These are phyloP conservation scores for Leucosporidium scottii DNA, from an alignment of 768 basidiomycete species.

Conservation along the genomic window DNA sequence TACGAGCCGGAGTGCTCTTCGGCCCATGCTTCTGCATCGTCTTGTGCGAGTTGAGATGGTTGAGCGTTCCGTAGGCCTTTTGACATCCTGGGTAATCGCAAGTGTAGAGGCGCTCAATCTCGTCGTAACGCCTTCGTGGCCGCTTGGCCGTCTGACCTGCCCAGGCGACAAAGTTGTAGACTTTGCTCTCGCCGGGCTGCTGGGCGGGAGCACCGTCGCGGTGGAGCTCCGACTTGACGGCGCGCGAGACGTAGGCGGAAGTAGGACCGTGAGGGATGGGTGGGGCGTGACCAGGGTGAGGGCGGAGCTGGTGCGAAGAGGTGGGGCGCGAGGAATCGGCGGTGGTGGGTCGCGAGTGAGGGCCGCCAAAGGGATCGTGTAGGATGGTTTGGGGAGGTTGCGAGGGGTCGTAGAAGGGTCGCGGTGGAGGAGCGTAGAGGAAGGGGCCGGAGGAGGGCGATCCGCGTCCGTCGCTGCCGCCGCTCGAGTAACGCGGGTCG, in stretches of 20 bases:
- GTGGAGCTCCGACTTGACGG: not conserved
- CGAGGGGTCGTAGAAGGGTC: not conserved
- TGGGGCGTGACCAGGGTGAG: not conserved
- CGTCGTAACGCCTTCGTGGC: constrained; percentile 54
- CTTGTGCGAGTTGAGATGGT: constrained; percentile 96
- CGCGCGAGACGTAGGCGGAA: too few species aligned
- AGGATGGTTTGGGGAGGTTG: not conserved
- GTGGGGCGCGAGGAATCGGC: constrained; percentile 5
- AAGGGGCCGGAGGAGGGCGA: constrained; percentile 6
- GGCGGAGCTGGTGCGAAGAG: not conserved
- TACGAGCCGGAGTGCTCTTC: constrained; percentile 84
- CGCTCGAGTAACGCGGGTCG: constrained; percentile 6
- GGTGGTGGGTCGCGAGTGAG: constrained; percentile 8
- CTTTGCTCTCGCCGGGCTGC: not conserved
- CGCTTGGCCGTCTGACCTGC: constrained; percentile 40
- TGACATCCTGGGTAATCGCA: constrained; percentile 57
- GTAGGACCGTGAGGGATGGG: too few species aligned
- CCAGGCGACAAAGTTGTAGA: constrained; percentile 28
- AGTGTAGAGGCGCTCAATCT: constrained; percentile 87
- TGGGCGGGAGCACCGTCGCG: not conserved
- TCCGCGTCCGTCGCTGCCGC: not conserved
- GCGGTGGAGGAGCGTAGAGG: constrained; percentile 19
- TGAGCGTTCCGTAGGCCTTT: constrained; percentile 45
- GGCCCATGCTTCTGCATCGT: constrained; percentile 95
- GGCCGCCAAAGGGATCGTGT: not conserved